phyloP scores from a whole-genome alignment of 169 alveolate species.

The Cryptosporidium tyzzeri region DNA sequence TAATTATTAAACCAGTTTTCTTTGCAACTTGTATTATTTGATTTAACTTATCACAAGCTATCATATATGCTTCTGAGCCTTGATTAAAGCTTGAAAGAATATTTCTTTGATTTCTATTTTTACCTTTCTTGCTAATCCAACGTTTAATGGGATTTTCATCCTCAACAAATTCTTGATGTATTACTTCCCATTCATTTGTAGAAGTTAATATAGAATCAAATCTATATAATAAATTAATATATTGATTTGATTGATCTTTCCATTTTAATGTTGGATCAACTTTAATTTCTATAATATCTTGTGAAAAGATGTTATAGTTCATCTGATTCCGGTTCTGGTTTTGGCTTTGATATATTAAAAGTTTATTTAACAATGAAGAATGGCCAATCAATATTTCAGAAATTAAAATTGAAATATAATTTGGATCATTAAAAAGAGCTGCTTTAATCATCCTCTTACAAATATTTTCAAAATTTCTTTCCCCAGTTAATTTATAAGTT shows the following conservation, averaged over 20 bases:
- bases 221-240: background rate
- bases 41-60: constrained; percentile 12
- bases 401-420: constrained; percentile 44
- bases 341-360: background rate
- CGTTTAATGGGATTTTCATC: constrained; percentile 59
- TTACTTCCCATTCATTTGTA: constrained; percentile 16
- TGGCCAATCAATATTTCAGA: constrained; percentile 21
- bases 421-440: constrained; percentile 69
- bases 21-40: constrained; percentile 7
- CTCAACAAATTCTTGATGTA: constrained; percentile 14
- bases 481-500: background rate
- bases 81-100: constrained; percentile 50
- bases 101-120: constrained; percentile 7
- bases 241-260: constrained; percentile 21
- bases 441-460: constrained; percentile 45
- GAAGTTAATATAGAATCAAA: background rate
- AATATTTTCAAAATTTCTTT: constrained; percentile 39
- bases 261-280: constrained; percentile 23
- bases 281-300: background rate
- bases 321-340: background rate
- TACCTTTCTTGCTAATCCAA: constrained; percentile 45
- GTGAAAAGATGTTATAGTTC: background rate
- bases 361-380: constrained; percentile 21
- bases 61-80: constrained; percentile 58
- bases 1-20: background rate